Base-by-base conservation (phyloP, 352 stramenopile genomes). In the Phytophthora capsici region DNA sequence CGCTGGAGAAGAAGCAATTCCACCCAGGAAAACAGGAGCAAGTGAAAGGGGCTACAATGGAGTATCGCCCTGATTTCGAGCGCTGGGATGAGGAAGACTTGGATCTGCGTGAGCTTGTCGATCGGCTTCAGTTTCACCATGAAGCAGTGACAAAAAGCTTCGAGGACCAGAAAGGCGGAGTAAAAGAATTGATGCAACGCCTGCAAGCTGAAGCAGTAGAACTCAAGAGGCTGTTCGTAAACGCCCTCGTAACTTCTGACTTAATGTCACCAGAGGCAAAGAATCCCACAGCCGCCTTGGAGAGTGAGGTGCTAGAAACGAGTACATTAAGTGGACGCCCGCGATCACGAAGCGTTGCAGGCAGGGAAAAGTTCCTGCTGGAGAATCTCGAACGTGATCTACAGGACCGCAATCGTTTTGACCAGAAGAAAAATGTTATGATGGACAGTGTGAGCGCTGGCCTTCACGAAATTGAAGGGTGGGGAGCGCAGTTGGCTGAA, bases 61-160 rank as follows among this genome's bases (percentile, higher is more conserved):
- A 80, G 25, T 91, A 91, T 36, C 43, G 85, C 12, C 64, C 80
- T 13, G 81, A 92, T 17, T 73, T 92, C 14, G 73, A 56, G 4
- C 77, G 80, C 1, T 93, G 86, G 84, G 78, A 88, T 43, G 83
- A 93, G 20, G 86, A 95, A 63, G 84, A 91, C 26, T 25, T 92
- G 38, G 84, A 90, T 20, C 46, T 95, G 6, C 82, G 84, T 4
- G 83, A 93, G 20, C 77, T 95, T 1, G 73, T 93, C 0, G 84
- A 95, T 43, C 75, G 84, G 19, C 52, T 95, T 37, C 84, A 93
- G 52, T 86, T 84, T 37, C 84, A 95, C 46, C 86, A 95, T 57
- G 86, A 95, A 49, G 73, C 76, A 3, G 83, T 92, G 20, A 69
- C 81, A 6, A 93, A 92, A 56, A 82, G 59, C 28, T 93, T 93